Conservation (phyloP, 176 grass and related monocot genomes). For the Thinopyrum elongatum region DNA sequence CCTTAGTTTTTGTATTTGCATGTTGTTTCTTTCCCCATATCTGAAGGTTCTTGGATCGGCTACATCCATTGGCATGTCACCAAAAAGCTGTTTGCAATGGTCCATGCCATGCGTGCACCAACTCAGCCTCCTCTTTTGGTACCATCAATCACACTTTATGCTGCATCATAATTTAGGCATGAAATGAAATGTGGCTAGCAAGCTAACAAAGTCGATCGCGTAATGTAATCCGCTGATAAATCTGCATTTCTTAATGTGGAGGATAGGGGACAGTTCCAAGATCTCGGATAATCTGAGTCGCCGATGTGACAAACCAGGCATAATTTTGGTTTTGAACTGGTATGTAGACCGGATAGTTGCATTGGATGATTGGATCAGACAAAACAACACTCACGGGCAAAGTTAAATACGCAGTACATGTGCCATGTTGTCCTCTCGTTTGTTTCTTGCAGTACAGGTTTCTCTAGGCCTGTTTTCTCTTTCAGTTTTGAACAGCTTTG, state of each 20-base stretch:
- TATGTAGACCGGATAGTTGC: not conserved
- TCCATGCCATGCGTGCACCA: not conserved
- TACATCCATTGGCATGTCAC: too few species aligned
- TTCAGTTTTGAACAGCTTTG: too few species aligned
- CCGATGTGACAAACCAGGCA: constrained; percentile 17
- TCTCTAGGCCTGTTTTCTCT: too few species aligned
- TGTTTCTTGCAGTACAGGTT: too few species aligned
- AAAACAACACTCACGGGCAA: constrained; percentile 6
- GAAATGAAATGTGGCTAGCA: constrained; percentile 16
- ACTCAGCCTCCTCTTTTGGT: not conserved
- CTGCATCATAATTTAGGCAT: constrained; percentile 5
- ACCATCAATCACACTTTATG: not conserved
- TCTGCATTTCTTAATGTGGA: not conserved
- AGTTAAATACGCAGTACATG: not conserved
- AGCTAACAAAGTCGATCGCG: not conserved
- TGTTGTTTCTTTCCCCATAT: too few species aligned
- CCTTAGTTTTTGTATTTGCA: too few species aligned
- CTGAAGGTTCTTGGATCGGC: too few species aligned
- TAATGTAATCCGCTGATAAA: constrained; percentile 7
- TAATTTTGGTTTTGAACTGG: not conserved
- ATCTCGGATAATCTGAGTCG: constrained; percentile 8
- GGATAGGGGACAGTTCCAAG: not conserved
- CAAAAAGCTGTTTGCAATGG: not conserved
- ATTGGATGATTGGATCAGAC: too few species aligned
- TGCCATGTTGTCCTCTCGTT: too few species aligned